A percentile compares a stretch with the other conserved stretches of the same genome.
Conservation (phyloP, 2,329 filamentous ascomycete species). For the Mycosphaerelloides madeirae region DNA sequence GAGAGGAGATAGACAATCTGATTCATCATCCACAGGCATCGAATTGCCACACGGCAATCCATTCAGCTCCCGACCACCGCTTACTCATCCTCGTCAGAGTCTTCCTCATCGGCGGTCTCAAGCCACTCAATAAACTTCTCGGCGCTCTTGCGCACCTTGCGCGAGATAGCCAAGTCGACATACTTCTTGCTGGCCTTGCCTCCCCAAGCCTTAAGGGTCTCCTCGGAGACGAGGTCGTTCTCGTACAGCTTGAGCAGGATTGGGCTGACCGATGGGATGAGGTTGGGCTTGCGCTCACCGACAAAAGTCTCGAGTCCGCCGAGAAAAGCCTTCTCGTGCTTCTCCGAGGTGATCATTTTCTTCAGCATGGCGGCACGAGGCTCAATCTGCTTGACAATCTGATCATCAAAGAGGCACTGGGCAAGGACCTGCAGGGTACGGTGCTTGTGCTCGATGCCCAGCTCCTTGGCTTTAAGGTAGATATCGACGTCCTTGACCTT, state of each 20-base stretch:
- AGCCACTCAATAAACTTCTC: conserved; percentile 95
- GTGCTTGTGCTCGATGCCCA: conserved; percentile 92
- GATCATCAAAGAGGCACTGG: conserved; percentile 88
- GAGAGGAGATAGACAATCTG: conserved; percentile 14
- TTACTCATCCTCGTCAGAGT: conserved; percentile 25
- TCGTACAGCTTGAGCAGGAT: conserved; percentile 89
- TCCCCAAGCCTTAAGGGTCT: conserved; percentile 85
- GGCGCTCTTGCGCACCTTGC: conserved; percentile 92
- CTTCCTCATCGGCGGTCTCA: conserved; percentile 41
- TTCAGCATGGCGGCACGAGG: conserved; percentile 82
- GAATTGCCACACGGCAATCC: not conserved
- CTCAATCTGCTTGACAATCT: conserved; percentile 81
- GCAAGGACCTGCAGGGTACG: conserved; percentile 87
- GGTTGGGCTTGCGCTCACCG: conserved; percentile 72
- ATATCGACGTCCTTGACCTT: conserved; percentile 85
- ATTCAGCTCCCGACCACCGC: not conserved
- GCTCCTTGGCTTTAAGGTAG: conserved; percentile 93
- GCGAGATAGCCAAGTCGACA: conserved; percentile 79
- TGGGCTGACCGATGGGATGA: conserved; percentile 73
- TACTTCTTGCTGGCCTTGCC: conserved; percentile 98
- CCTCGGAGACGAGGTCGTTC: conserved; percentile 81
- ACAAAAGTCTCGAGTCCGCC: conserved; percentile 93
- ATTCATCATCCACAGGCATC: not conserved
- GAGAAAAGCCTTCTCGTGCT: conserved; percentile 90
- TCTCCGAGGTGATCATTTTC: conserved; percentile 80